Conservation (phyloP, 345 rosid species). For the Eucalyptus dawsonii region DNA sequence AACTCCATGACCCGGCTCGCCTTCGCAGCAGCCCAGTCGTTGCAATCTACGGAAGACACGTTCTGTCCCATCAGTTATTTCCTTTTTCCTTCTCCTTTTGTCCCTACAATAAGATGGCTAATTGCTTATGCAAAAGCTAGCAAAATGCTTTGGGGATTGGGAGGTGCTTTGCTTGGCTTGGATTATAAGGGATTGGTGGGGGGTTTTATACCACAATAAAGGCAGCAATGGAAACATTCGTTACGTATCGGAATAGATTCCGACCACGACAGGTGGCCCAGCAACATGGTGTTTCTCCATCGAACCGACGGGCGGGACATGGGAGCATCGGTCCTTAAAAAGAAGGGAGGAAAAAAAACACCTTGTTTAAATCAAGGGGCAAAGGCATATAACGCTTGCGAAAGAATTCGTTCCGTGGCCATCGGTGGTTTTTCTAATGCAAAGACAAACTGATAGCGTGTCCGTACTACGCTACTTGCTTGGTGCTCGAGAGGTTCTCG, state of each 20-base stretch:
- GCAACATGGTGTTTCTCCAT: neutral
- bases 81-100: too few relatives aligned
- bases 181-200: neutral
- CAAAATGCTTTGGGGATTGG: neutral
- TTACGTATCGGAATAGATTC: neutral
- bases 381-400: neutral
- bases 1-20: constrained; percentile 20
- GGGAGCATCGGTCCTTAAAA: neutral
- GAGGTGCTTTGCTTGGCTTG: neutral
- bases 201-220: constrained; percentile 1
- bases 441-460: neutral
- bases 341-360: neutral
- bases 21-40: neutral
- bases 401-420: neutral
- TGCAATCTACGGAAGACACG: neutral
- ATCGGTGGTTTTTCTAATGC: neutral
- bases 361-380: neutral
- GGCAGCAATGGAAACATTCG: neutral
- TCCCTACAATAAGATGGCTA: neutral
- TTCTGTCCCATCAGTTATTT: neutral
- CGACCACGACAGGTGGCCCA: neutral
- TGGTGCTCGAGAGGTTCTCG: neutral
- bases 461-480: neutral
- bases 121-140: neutral
- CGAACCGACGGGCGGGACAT: neutral